These are phyloP conservation scores for Magnolia sinica DNA, from an alignment of 164 flowering plant genomes.

Conservation along the genomic window DNA sequence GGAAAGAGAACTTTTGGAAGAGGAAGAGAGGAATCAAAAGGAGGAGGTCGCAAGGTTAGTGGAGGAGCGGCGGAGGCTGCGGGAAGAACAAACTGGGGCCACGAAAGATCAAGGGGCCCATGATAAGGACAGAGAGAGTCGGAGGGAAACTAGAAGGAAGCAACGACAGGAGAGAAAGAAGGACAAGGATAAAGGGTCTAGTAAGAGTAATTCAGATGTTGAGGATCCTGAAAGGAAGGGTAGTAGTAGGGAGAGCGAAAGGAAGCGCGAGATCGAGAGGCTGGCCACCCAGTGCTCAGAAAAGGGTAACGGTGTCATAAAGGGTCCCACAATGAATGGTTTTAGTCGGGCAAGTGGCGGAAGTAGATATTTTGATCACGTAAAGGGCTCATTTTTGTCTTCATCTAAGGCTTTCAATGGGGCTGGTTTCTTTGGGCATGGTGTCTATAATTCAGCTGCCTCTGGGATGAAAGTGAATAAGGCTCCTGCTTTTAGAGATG, in stretches of 20 bases:
- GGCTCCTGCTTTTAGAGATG: slow-evolving; percentile 11
- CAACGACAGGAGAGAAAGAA: slow-evolving; percentile 63
- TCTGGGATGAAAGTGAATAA: slow-evolving; percentile 41
- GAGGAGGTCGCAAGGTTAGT: slow-evolving; percentile 96
- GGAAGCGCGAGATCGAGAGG: slow-evolving; percentile 52
- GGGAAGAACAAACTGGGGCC: slow-evolving; percentile 70
- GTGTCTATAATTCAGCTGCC: slow-evolving; percentile 32
- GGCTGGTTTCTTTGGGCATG: slow-evolving; percentile 65
- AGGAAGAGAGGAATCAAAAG: slow-evolving; percentile 92
- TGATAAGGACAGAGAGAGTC: slow-evolving; percentile 51
- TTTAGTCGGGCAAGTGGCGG: slow-evolving; percentile 43
- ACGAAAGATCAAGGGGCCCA: slow-evolving; percentile 11
- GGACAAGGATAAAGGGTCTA: slow-evolving; percentile 77
- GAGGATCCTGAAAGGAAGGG: slow-evolving; percentile 69
- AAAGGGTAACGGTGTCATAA: slow-evolving; percentile 40
- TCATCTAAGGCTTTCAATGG: slow-evolving; percentile 81
- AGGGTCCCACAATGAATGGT: slow-evolving; percentile 25
- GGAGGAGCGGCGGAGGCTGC: slow-evolving; percentile 75
- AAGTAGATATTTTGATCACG: slow-evolving; percentile 65
- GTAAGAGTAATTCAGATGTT: slow-evolving; percentile 83
- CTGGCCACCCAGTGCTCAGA: slow-evolving; percentile 45
- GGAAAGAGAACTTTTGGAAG: slow-evolving; percentile 86
- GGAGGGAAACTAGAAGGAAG: slow-evolving; percentile 72
- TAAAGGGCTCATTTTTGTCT: slow-evolving; percentile 72
- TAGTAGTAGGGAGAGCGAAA: slow-evolving; percentile 51